phyloP scores from a whole-genome alignment of 78 protist species.

The Cavenderia fasciculata region DNA sequence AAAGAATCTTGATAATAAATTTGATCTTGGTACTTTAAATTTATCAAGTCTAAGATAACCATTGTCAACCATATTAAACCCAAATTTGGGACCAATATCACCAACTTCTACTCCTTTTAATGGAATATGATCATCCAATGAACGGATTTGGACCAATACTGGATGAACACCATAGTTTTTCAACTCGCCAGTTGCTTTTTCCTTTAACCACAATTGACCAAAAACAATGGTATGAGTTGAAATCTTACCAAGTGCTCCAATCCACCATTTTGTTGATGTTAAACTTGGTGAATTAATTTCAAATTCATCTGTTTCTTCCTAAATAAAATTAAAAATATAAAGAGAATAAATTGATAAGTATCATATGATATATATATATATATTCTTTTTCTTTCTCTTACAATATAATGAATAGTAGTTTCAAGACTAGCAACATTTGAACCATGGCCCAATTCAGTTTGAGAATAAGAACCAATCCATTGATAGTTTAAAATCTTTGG shows the following conservation, averaged over 20 bases:
- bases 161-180: conserved; percentile 74
- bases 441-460: conserved; percentile 87
- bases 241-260: conserved; percentile 82
- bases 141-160: conserved; percentile 52
- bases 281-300: conserved; percentile 84
- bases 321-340: too few relatives aligned
- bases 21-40: conserved; percentile 25
- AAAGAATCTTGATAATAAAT: conserved; percentile 39
- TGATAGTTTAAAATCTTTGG: conserved; percentile 18
- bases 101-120: conserved; percentile 64
- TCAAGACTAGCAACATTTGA: conserved; percentile 83
- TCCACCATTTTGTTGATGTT: conserved; percentile 93
- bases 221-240: conserved; percentile 81
- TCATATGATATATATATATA: too few relatives aligned
- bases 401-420: conserved; percentile 82
- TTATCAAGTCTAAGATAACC: conserved; percentile 63
- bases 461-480: conserved; percentile 67
- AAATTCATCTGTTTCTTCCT: conserved; percentile 74
- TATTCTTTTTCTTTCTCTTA: not conserved
- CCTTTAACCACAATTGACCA: conserved; percentile 64
- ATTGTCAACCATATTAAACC: conserved; percentile 51
- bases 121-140: conserved; percentile 30
- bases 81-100: conserved; percentile 78
- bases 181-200: not conserved
- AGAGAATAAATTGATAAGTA: too few relatives aligned